These are phyloP conservation scores for Hamigera avellanea DNA, from an alignment of 495 filamentous ascomycete species.

Conservation along the genomic window DNA sequence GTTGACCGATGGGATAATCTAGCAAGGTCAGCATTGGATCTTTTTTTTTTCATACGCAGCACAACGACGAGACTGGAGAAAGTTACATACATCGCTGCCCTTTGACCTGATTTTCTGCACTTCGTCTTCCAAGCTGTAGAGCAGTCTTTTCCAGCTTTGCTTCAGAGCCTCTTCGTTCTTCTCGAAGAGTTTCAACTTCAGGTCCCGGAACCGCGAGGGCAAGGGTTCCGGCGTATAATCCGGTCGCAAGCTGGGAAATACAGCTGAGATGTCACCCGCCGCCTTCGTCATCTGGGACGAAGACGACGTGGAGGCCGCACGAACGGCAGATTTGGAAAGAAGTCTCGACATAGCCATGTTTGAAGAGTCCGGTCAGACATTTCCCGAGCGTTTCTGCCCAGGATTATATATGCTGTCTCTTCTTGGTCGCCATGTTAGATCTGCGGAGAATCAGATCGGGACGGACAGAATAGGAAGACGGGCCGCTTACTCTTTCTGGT, in stretches of 20 bases:
- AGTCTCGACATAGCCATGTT: constrained; percentile 23
- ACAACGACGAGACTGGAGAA: too few species aligned
- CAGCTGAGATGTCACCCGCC: constrained; percentile 68
- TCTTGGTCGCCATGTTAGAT: constrained; percentile 6
- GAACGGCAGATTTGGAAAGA: constrained; percentile 19
- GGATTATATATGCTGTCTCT: not conserved
- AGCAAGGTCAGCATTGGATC: constrained; percentile 5
- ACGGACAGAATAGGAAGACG: constrained; percentile 6
- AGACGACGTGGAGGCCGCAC: constrained; percentile 25
- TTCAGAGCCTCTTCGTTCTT: constrained; percentile 51
- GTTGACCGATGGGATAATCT: constrained; percentile 49
- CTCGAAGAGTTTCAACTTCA: constrained; percentile 54
- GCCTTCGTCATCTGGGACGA: constrained; percentile 29
- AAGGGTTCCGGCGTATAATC: constrained; percentile 52
- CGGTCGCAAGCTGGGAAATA: constrained; percentile 67
- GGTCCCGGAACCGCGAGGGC: constrained; percentile 58
- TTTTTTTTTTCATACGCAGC: not conserved
- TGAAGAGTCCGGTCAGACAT: not conserved
- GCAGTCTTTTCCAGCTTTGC: constrained; percentile 59
- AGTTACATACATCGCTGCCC: constrained; percentile 35
- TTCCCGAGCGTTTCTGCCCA: too few species aligned
- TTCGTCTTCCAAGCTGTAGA: constrained; percentile 43
- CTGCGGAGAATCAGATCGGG: not conserved
- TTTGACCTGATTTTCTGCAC: constrained; percentile 32
- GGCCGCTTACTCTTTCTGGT: constrained; percentile 5